phyloP scores from a whole-genome alignment of 805 yeast genomes.

The Saturnispora silvae region DNA sequence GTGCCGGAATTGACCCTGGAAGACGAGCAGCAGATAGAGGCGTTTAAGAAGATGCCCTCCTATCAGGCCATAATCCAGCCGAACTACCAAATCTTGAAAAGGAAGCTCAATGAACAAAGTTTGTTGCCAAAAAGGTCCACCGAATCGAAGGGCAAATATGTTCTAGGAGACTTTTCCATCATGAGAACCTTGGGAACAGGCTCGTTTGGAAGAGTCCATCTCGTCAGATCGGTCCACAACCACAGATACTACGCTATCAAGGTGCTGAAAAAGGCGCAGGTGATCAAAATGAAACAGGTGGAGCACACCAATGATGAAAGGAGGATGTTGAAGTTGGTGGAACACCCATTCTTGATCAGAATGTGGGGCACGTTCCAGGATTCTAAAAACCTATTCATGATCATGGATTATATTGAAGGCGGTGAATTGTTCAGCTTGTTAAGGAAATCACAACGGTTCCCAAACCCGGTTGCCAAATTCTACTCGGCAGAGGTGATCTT shows the following conservation, averaged over 20 bases:
- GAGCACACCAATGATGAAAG: slow-evolving; percentile 57
- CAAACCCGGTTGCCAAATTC: slow-evolving; percentile 54
- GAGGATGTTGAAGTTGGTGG: slow-evolving; percentile 45
- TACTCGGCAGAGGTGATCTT: slow-evolving; percentile 53
- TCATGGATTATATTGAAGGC: slow-evolving; percentile 57
- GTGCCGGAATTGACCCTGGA: slow-evolving; percentile 14
- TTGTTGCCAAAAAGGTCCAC: slow-evolving; percentile 27
- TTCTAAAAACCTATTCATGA: slow-evolving; percentile 45
- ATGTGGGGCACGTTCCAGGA: slow-evolving; percentile 66
- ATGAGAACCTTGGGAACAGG: slow-evolving; percentile 52
- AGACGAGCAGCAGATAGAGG: slow-evolving; percentile 23
- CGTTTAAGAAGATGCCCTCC: slow-evolving; percentile 26
- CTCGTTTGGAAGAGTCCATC: slow-evolving; percentile 50
- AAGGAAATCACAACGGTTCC: slow-evolving; percentile 48
- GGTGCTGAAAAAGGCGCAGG: slow-evolving; percentile 45
- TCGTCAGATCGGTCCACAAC: slow-evolving; percentile 47
- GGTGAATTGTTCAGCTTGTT: slow-evolving; percentile 49
- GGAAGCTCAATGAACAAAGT: slow-evolving; percentile 19
- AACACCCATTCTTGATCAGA: slow-evolving; percentile 49
- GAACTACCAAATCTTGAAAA: slow-evolving; percentile 20
- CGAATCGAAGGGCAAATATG: slow-evolving; percentile 45
- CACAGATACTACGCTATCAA: slow-evolving; percentile 53
- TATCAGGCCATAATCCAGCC: slow-evolving; percentile 29
- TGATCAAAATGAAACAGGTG: slow-evolving; percentile 51
- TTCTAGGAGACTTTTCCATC: slow-evolving; percentile 45